These are phyloP conservation scores for Tylopilus cervinicoccineus DNA, from an alignment of 768 basidiomycete species.

Conservation along the genomic window DNA sequence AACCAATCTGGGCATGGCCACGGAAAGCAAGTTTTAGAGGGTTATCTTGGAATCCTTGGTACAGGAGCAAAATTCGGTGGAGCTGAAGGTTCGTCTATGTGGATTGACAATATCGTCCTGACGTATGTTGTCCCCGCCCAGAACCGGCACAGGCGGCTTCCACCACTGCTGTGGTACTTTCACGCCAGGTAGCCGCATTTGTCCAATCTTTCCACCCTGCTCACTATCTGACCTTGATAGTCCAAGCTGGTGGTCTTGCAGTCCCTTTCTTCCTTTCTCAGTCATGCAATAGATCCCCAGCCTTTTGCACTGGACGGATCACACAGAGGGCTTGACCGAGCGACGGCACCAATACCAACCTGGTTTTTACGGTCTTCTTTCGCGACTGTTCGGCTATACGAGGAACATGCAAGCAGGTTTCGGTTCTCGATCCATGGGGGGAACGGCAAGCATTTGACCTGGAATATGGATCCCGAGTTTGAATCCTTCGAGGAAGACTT, in stretches of 20 bases:
- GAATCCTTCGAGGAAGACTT: conserved; percentile 31
- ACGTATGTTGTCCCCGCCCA: conserved; percentile 1
- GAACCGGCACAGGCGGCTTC: conserved; percentile 46
- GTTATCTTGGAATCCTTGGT: conserved; percentile 76
- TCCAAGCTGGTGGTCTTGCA: conserved; percentile 75
- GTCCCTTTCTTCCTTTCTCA: conserved; percentile 69
- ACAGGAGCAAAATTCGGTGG: conserved; percentile 62
- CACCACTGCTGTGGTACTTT: conserved; percentile 61
- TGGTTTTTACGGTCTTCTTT: conserved; percentile 72
- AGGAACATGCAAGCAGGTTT: conserved; percentile 49
- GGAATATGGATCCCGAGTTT: conserved; percentile 24
- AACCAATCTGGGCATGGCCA: conserved; percentile 45
- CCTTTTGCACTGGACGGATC: conserved; percentile 15
- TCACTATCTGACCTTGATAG: conserved; percentile 34
- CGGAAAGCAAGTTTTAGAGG: conserved; percentile 66
- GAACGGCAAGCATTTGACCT: conserved; percentile 19
- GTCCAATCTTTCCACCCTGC: neutral
- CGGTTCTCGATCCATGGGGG: conserved; percentile 17
- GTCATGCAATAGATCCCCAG: conserved; percentile 36
- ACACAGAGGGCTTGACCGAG: conserved; percentile 6
- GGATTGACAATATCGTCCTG: neutral
- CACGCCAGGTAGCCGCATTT: conserved; percentile 45
- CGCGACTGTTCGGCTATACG: conserved; percentile 44
- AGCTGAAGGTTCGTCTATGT: conserved; percentile 41
- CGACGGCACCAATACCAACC: conserved; percentile 35